Base-by-base conservation (phyloP, 176 grass and related monocot genomes). In the Rhynchospora breviuscula region DNA sequence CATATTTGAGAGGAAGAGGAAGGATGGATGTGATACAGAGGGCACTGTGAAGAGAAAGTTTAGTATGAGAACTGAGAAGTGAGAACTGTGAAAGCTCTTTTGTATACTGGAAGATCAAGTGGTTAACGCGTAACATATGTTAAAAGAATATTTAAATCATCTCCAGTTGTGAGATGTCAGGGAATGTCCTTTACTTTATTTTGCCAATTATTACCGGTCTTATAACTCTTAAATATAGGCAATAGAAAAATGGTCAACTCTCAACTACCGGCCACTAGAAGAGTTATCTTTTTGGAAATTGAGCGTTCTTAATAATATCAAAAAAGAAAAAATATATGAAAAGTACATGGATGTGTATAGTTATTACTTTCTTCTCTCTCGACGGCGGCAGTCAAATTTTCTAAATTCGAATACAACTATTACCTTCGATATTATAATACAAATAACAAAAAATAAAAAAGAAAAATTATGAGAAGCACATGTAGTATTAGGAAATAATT, bases 1-100 rank as follows among this genome's bases (percentile, higher is more conserved):
- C 59, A 65, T 82, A 1, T 52, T 85, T 85, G 68, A 63, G 51
- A 85, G 8, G 54, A 67, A 77, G 53, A 77, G 65, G 49, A 46
- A 45, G 26, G 49, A 44, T 33, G 12, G 44, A 33, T 47, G 79
- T 81, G 79, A 81, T 63, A 60, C 31, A 26, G 44, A 81, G 43
- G 7, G 21, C 15, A 56, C 21, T 78, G 31, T 57, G 73, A 56
- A 57, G 52, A 14, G 31, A 12, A 54, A 56, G 23, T 14, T 6
- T 78, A 33, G 73, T 47, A 26, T 66, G 47, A 75, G 47, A 15
- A 53, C 23, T 56, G 73, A 77, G 67, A 56, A 40, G 35, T 66
- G 47, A 75, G 47, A 15, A 53, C 49, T 56, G 73, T 56, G 67
- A 56, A 54, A 46, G 7, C 43, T 71, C 40, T 54, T 29, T 31